These are phyloP conservation scores for Starmerella davenportii DNA, from an alignment of 805 yeast genomes.

Conservation along the genomic window DNA sequence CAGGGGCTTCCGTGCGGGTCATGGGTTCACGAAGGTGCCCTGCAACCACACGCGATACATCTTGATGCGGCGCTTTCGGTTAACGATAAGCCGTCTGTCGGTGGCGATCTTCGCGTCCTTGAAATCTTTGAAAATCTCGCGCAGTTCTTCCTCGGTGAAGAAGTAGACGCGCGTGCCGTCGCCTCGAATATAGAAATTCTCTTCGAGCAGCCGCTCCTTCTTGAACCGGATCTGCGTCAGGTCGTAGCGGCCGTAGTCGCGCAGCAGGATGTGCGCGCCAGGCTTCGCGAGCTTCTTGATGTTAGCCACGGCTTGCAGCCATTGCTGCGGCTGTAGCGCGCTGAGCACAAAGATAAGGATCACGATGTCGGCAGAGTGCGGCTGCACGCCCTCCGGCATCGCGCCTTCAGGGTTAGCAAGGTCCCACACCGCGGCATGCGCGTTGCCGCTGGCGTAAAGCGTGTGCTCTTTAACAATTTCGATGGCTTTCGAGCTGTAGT, in stretches of 20 bases:
- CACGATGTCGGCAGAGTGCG: conserved; percentile 69
- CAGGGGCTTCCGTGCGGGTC: too few species aligned
- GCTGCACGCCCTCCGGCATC: conserved; percentile 72
- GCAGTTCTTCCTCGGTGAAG: conserved; percentile 83
- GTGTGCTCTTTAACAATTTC: conserved; percentile 57
- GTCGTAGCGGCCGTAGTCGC: conserved; percentile 94
- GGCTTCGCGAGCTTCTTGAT: conserved; percentile 63
- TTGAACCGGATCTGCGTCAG: conserved; percentile 89
- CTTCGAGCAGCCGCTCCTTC: conserved; percentile 68
- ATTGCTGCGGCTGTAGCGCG: conserved; percentile 80
- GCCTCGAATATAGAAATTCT: conserved; percentile 88
- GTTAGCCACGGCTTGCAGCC: conserved; percentile 66
- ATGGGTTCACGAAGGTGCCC: conserved; percentile 44
- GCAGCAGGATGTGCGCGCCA: conserved; percentile 72
- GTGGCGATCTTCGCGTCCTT: conserved; percentile 63
- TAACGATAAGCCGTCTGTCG: conserved; percentile 78
- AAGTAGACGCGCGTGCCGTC: conserved; percentile 96
- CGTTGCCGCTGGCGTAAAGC: conserved; percentile 39
- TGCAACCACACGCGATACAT: conserved; percentile 97
- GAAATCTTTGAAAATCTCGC: conserved; percentile 51
- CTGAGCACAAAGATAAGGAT: conserved; percentile 92
- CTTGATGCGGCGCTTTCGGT: conserved; percentile 76
- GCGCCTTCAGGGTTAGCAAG: conserved; percentile 54
- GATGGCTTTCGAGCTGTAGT: conserved; percentile 77
- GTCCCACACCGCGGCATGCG: conserved; percentile 90